Conservation (phyloP, 225 moss, liverwort and hornwort species). For the Climacium dendroides region DNA sequence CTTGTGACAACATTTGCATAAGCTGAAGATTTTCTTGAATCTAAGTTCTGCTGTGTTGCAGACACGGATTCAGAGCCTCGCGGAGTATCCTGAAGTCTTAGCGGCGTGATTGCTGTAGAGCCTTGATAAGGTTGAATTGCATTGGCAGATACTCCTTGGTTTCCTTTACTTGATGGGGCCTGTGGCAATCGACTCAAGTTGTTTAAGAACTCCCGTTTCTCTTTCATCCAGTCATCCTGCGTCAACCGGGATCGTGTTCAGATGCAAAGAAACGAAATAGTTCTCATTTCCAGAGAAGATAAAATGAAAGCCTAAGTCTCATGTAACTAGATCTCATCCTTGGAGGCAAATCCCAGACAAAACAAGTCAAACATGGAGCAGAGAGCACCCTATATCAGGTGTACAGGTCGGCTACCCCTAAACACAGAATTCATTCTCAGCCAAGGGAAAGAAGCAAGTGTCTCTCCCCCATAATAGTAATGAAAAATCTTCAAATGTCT, state of each 20-base stretch:
- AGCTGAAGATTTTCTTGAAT: slow-evolving; percentile 61
- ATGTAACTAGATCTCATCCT: background rate
- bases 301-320: background rate
- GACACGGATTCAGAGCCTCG: slow-evolving; percentile 30
- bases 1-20: slow-evolving; percentile 69
- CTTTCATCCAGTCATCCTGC: slow-evolving; percentile 92
- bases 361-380: background rate
- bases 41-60: slow-evolving; percentile 9
- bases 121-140: slow-evolving; percentile 52
- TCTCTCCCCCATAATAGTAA: background rate
- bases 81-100: slow-evolving; percentile 18
- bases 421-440: background rate
- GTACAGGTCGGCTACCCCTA: background rate
- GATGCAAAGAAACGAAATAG: background rate
- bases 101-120: slow-evolving; percentile 17
- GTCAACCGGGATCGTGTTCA: background rate
- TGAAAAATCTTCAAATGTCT: background rate
- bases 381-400: background rate
- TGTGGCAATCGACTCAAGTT: slow-evolving; percentile 82
- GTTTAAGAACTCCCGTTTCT: slow-evolving; percentile 90
- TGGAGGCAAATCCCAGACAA: background rate
- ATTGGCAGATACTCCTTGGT: slow-evolving; percentile 13
- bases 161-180: slow-evolving; percentile 32
- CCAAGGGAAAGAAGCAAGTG: background rate
- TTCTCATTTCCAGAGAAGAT: background rate